Conservation (phyloP, 31 red algal genomes). For the Asparagopsis taxiformis region DNA sequence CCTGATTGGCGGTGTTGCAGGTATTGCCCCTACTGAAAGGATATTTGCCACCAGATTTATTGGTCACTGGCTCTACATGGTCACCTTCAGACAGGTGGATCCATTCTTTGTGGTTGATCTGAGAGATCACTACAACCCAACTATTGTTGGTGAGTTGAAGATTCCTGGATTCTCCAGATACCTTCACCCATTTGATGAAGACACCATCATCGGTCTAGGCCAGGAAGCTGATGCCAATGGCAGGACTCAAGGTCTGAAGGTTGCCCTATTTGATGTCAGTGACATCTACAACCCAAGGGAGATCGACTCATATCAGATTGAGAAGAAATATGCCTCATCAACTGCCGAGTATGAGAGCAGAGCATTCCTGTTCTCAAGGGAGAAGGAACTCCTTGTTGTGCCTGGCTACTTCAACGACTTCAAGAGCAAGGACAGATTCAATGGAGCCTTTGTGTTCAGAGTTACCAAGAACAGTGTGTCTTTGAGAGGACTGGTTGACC, state of each 20-base stretch:
- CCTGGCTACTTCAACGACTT: too few relatives aligned
- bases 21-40: too few relatives aligned
- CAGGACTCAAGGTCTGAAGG: background rate
- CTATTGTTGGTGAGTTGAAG: constrained; percentile 7
- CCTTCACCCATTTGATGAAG: constrained; percentile 13
- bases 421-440: too few relatives aligned
- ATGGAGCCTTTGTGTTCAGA: too few relatives aligned
- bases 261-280: constrained; percentile 17
- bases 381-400: too few relatives aligned
- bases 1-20: too few relatives aligned
- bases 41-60: constrained; percentile 18
- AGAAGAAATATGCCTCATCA: background rate
- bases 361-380: background rate
- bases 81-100: constrained; percentile 15
- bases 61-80: constrained; percentile 1
- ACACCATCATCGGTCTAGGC: constrained; percentile 10
- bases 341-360: constrained; percentile 5
- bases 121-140: background rate
- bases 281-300: background rate
- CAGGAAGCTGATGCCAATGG: background rate
- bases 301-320: background rate
- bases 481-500: too few relatives aligned
- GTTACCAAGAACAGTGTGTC: too few relatives aligned
- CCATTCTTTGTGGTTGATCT: constrained; percentile 21
- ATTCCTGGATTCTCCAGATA: constrained; percentile 14